Percentiles rank a stretch among this genome's conserved stretches.
Evolutionary conservation across 2,329 filamentous ascomycete genomes (phyloP).

Genomic region (Ophiostoma ulmi): DNA sequence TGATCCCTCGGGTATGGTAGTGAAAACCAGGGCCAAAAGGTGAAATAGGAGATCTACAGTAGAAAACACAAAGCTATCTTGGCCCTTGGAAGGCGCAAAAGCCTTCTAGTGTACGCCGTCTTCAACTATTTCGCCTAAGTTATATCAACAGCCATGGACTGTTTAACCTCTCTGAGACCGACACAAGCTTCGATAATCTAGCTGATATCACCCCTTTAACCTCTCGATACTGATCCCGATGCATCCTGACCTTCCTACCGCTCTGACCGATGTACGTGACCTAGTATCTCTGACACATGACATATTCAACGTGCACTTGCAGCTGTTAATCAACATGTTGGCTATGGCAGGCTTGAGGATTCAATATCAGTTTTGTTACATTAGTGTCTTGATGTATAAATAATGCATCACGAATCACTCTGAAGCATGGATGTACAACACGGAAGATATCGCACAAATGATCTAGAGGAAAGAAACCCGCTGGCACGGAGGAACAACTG

Average conservation of each 20-base stretch:
- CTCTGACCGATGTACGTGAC: not conserved
- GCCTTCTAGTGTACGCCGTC: not conserved
- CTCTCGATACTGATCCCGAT: not conserved
- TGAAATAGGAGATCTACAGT: not conserved
- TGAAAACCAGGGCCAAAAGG: not conserved
- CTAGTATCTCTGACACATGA: not conserved
- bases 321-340: not conserved
- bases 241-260: not conserved
- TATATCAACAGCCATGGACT: not conserved
- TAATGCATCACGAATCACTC: not conserved
- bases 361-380: not conserved
- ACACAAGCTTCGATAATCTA: not conserved
- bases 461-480: not conserved
- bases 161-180: not conserved
- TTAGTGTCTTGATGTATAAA: not conserved
- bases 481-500: not conserved
- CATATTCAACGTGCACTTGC: not conserved
- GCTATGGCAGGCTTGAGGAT: not conserved
- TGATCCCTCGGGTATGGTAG: not conserved
- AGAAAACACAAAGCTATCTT: not conserved
- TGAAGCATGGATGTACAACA: not conserved
- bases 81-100: not conserved
- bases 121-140: not conserved
- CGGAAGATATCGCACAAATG: not conserved
- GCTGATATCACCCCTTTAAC: not conserved